These are phyloP conservation scores for Cercophora newfieldiana DNA, from an alignment of 495 filamentous ascomycete genomes.

Conservation along the genomic window DNA sequence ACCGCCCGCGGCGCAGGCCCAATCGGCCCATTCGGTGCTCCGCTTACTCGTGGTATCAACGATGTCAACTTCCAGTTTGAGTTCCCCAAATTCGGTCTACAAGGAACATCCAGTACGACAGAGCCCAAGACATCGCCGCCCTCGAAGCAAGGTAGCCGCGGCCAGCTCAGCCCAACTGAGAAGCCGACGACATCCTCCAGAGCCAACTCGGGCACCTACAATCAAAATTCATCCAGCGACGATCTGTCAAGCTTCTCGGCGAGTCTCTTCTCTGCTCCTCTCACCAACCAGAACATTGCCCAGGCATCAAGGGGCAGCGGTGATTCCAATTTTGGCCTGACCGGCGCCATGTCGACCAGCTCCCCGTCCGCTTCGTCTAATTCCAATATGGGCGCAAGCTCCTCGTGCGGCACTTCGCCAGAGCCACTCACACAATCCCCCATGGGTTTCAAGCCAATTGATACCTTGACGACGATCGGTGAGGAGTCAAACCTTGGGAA, in stretches of 20 bases:
- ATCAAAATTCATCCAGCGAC: constrained; percentile 32
- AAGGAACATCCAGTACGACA: constrained; percentile 48
- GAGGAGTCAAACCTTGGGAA: constrained; percentile 43
- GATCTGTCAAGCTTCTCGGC: constrained; percentile 37
- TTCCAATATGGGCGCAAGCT: constrained; percentile 56
- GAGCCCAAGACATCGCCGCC: constrained; percentile 24
- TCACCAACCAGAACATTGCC: constrained; percentile 36
- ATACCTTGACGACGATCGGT: constrained; percentile 57
- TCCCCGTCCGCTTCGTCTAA: constrained; percentile 67
- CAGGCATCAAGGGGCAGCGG: constrained; percentile 56
- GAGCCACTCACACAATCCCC: constrained; percentile 57
- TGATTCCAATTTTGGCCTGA: constrained; percentile 53
- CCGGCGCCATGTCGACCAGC: constrained; percentile 43
- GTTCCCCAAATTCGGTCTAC: constrained; percentile 89
- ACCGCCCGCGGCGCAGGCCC: constrained; percentile 22
- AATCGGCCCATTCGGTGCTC: constrained; percentile 37
- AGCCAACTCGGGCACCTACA: background rate
- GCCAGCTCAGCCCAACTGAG: constrained; percentile 34
- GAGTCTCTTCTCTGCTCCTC: constrained; percentile 33
- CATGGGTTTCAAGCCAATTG: constrained; percentile 58
- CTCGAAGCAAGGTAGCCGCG: constrained; percentile 26
- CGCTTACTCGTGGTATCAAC: constrained; percentile 63
- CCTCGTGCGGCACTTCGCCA: constrained; percentile 75
- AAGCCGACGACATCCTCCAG: constrained; percentile 26
- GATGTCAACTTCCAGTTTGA: constrained; percentile 83